Evolutionary conservation across 345 rosid species (phyloP), one percentile per base, ranked within the genome.

Genomic region (Eucalyptus dawsonii): DNA sequence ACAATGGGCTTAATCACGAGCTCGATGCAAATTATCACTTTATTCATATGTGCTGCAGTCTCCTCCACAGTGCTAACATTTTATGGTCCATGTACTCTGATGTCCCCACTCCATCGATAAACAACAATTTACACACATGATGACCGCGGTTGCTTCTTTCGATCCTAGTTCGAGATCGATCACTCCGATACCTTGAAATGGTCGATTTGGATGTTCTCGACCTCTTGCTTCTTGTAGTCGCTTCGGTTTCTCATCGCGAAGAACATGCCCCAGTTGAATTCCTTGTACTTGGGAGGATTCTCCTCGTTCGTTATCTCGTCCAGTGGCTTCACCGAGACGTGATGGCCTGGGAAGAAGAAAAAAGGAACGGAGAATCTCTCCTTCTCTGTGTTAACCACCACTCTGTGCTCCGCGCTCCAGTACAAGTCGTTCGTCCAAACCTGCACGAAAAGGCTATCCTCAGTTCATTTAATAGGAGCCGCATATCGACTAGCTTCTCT

Each of bases 401-500:
- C 95, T 67, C 94, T 92, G 65, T 93, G 95, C 89, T 94, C 96
- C 83, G 91, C 96, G 80, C 95, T 94, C 60, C 88, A 89, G 40
- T 93, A 94, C 15, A 88, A 83, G 16, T 94, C 96, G 72, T 94
- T 94, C 88, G 93, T 94, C 95, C 94, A 94, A 22, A 92, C 95
- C 96, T 93, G 62, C 87, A 80, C 25, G 10, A 22, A 49, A 51
- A 51, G 12, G 27, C 8, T 40, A 21, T 76, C 83, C 83, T 40
- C 12, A 37, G 83, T 42, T 37, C 14, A 40, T 76, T 76, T 37
- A 76, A 76, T 1, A 76, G 83, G 47, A 76, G 27, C 1, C 2
- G 27, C 83, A 76, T 21, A 37, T 37, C 45, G 25, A 76, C 83
- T 37, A 76, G 27, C 44, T 11, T 11, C 27, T 11, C 13, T 76